Evolutionary conservation across 208 protist species (phyloP), one percentile per base, ranked within the genome.

Genomic region (Leishmania aethiopica): DNA sequence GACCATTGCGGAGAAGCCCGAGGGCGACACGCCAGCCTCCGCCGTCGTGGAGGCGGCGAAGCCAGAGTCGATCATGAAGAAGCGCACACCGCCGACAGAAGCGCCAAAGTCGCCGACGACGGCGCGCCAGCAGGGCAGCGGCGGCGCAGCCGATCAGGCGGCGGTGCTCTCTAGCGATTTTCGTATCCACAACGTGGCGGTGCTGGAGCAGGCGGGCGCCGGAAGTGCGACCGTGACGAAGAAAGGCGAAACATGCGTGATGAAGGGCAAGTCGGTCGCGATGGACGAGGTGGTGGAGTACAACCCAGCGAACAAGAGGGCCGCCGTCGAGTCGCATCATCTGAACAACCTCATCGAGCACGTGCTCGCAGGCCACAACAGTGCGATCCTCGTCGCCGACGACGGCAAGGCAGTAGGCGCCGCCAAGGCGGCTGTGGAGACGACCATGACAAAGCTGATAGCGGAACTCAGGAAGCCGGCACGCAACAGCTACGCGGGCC

Each of bases 361-460:
- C 82, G 74, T 92, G 42, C 74, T 90, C 45, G 86, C 81, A 2
- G 88, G 91, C 67, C 91, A 94, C 86, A 91, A 92, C 81, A 77
- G 77, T 78, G 88, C 89, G 7, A 35, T 94, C 37, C 82, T 92
- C 79, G 77, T 94, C 62, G 82, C 85, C 28, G 84, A 87, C 75
- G 86, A 91, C 77, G 83, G 79, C 49, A 82, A 87, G 76, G 79
- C 85, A 5, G 78, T 45, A 28, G 81, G 76, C n/a, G 32, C 80
- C 40, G 55, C 82, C 37, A 53, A 73, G 53, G 74, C 78, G 11
- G 72, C 88, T 45, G 66, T 90, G 62, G 75, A 87, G 53, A 66
- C 57, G 51, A 75, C 69, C 13, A 60, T 91, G 67, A 53, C 89
- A 37, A 70, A 82, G 62, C 80, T 85, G 49, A 75, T 92, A 59